phyloP scores from a whole-genome alignment of 169 alveolate species.

The Cryptosporidium viatorum region DNA sequence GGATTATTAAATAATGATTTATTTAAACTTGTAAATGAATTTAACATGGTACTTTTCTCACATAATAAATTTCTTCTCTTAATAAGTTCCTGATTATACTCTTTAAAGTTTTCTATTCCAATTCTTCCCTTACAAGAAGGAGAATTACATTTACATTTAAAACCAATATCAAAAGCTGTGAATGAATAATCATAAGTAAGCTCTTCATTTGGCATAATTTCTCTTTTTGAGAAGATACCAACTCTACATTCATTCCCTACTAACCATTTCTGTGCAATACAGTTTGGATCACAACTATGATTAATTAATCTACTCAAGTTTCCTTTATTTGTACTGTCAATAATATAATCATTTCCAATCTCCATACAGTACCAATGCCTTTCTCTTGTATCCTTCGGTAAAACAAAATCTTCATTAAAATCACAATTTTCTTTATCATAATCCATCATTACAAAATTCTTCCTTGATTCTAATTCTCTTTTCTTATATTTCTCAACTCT shows the following conservation, averaged over 20 bases:
- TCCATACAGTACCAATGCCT: slow-evolving; percentile 89
- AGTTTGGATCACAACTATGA: slow-evolving; percentile 98
- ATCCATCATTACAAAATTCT: not conserved
- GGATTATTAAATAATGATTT: slow-evolving; percentile 37
- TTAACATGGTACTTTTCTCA: not conserved
- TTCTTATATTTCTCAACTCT: slow-evolving; percentile 79
- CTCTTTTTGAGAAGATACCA: slow-evolving; percentile 94
- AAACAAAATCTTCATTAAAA: slow-evolving; percentile 49
- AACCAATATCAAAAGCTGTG: slow-evolving; percentile 66
- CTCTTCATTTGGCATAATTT: slow-evolving; percentile 94
- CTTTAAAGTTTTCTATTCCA: slow-evolving; percentile 56
- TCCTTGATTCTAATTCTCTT: slow-evolving; percentile 80
- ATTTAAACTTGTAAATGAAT: slow-evolving; percentile 10
- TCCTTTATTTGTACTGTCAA: slow-evolving; percentile 96
- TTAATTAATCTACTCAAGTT: slow-evolving; percentile 95
- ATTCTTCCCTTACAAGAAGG: slow-evolving; percentile 48
- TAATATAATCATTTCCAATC: slow-evolving; percentile 88
- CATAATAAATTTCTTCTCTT: slow-evolving; percentile 40
- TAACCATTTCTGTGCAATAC: slow-evolving; percentile 94
- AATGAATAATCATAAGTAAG: slow-evolving; percentile 92
- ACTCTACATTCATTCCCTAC: slow-evolving; percentile 95
- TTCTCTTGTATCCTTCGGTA: slow-evolving; percentile 7
- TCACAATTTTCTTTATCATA: not conserved
- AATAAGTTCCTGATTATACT: slow-evolving; percentile 14
- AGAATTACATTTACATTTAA: slow-evolving; percentile 63